Evolutionary conservation across 306 rosid species (phyloP).

Genomic region (Carpinus fangiana): DNA sequence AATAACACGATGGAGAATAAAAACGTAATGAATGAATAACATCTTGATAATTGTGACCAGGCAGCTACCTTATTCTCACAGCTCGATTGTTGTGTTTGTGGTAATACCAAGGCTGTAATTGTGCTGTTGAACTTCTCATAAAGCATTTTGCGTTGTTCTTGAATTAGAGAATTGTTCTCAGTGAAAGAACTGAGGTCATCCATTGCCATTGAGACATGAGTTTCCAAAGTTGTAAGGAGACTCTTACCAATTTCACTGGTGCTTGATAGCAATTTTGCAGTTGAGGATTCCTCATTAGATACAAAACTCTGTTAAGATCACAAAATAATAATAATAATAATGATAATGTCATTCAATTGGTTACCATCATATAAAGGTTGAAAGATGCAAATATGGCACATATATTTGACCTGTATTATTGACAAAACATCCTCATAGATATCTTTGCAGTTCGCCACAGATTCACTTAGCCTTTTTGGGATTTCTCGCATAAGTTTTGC

Average conservation of each 20-base stretch:
- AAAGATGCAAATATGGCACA: conserved; percentile 23
- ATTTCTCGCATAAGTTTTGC: conserved; percentile 46
- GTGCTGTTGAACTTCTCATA: conserved; percentile 55
- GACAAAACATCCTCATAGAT: conserved; percentile 62
- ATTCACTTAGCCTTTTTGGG: conserved; percentile 51
- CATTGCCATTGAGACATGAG: conserved; percentile 41
- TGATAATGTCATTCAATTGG: conserved; percentile 13
- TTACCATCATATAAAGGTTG: conserved; percentile 15
- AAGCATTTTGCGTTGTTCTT: conserved; percentile 50
- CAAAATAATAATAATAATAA: conserved; percentile 1
- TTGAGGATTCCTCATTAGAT: conserved; percentile 47
- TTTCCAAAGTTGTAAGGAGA: conserved; percentile 64
- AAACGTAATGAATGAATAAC: conserved; percentile 48
- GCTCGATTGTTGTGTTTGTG: conserved; percentile 49
- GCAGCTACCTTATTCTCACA: conserved; percentile 73
- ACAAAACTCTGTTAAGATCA: conserved; percentile 48
- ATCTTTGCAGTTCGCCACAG: conserved; percentile 56
- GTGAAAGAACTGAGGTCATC: conserved; percentile 34
- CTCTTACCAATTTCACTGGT: conserved; percentile 60
- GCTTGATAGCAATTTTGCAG: conserved; percentile 57
- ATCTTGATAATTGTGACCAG: conserved; percentile 55
- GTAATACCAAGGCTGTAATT: conserved; percentile 50
- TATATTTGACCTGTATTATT: conserved; percentile 55
- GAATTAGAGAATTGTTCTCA: conserved; percentile 38
- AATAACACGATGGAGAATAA: conserved; percentile 43